These are phyloP conservation scores for Lantana camara DNA, from an alignment of 257 asterid genomes.

Conservation along the genomic window DNA sequence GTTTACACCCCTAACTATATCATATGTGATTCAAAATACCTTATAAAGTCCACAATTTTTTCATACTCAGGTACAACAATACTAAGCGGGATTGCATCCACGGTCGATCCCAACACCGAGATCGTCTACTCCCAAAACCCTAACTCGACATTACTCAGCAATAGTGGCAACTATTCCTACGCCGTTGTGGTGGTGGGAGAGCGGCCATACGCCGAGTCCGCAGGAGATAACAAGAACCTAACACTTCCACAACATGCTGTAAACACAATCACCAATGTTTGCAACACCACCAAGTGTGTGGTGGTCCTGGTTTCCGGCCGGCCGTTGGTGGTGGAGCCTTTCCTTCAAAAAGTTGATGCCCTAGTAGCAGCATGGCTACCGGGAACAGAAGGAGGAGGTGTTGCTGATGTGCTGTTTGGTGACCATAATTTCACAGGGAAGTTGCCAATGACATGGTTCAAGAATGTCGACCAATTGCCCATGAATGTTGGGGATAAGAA, in stretches of 20 bases:
- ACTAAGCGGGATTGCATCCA: background rate
- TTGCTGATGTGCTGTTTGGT: constrained; percentile 50
- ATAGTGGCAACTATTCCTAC: background rate
- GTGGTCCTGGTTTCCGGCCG: constrained; percentile 43
- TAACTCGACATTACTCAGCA: background rate
- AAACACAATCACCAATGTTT: constrained; percentile 29
- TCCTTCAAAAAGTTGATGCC: constrained; percentile 35
- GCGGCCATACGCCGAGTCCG: background rate
- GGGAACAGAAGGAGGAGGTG: constrained; percentile 48
- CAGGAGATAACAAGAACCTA: background rate
- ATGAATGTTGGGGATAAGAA: constrained; percentile 47
- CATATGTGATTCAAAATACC: too few species aligned
- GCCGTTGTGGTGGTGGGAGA: constrained; percentile 21
- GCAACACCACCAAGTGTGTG: constrained; percentile 33
- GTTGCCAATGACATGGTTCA: constrained; percentile 44
- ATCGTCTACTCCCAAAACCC: constrained; percentile 3
- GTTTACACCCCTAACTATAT: too few species aligned
- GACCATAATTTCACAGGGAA: constrained; percentile 42
- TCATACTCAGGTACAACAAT: constrained; percentile 16
- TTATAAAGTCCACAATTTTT: too few species aligned
- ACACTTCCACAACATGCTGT: constrained; percentile 17
- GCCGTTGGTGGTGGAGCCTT: constrained; percentile 41
- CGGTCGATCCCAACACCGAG: background rate
- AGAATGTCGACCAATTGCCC: constrained; percentile 44
- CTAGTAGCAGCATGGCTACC: constrained; percentile 53